A percentile compares a stretch with the other conserved stretches of the same genome.
phyloP scores from a whole-genome alignment of 768 basidiomycete species.

The Naganishia antarctica region DNA sequence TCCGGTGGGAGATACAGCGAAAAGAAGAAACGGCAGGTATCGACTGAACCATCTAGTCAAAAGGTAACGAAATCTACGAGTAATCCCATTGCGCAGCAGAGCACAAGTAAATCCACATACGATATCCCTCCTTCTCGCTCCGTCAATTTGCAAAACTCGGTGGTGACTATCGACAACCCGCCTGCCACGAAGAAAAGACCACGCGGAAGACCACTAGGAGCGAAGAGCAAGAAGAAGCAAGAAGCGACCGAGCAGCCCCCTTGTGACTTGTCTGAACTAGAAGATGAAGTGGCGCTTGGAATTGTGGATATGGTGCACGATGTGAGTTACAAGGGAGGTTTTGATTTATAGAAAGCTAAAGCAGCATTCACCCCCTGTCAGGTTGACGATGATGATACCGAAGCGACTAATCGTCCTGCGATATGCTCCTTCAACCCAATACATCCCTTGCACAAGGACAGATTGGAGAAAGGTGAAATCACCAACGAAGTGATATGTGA shows the following conservation, averaged over 20 bases:
- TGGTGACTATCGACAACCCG: not conserved
- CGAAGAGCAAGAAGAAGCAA: not conserved
- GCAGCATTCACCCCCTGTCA: no score
- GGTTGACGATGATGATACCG: not conserved
- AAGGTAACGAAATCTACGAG: not conserved
- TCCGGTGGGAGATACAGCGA: not conserved
- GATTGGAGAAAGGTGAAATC: constrained; percentile 8
- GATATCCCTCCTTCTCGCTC: not conserved
- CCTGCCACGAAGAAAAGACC: not conserved
- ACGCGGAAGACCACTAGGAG: not conserved
- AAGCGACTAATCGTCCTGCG: constrained; percentile 5
- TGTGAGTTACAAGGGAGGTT: no score
- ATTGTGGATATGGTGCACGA: no score
- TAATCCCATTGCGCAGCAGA: not conserved
- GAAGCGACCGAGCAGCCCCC: not conserved
- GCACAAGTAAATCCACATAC: not conserved
- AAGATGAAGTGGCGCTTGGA: not conserved
- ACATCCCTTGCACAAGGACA: constrained; percentile 10
- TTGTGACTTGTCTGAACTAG: not conserved
- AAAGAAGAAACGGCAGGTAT: not conserved
- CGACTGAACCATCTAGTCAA: not conserved
- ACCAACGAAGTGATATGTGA: constrained; percentile 33
- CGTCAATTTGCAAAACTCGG: not conserved
- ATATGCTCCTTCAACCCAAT: constrained; percentile 28
- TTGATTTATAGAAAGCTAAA: no score